Percentiles rank a stretch among this genome's conserved stretches.
Conservation (phyloP, 257 asterid genomes). For the Thymus quinquecostatus region DNA sequence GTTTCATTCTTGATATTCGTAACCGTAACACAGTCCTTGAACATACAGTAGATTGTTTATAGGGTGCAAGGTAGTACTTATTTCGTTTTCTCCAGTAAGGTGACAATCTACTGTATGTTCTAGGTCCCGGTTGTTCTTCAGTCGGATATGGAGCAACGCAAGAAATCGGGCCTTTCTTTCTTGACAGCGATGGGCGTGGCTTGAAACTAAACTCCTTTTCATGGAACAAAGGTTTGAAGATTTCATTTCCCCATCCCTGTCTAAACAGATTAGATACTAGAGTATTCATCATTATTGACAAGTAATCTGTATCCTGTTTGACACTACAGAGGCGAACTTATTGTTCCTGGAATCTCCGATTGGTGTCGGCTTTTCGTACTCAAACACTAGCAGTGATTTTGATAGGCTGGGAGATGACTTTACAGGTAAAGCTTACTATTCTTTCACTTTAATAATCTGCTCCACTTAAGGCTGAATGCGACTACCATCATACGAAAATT, state of each 20-base stretch:
- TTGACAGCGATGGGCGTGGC: constrained; percentile 58
- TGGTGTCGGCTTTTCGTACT: constrained; percentile 92
- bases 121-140: constrained; percentile 98
- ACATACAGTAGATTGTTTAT: neutral
- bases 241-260: constrained; percentile 11
- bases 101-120: constrained; percentile 32
- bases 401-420: constrained; percentile 77
- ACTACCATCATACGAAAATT: constrained; percentile 23
- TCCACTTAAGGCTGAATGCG: constrained; percentile 18
- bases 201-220: constrained; percentile 68
- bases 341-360: constrained; percentile 88
- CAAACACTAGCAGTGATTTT: constrained; percentile 74
- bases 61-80: constrained; percentile 9
- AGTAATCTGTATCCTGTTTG: constrained; percentile 25
- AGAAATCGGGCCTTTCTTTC: constrained; percentile 92
- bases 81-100: constrained; percentile 32
- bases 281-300: neutral
- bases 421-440: constrained; percentile 52
- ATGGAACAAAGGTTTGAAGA: constrained; percentile 77
- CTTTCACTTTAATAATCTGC: constrained; percentile 17
- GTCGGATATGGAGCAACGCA: constrained; percentile 99
- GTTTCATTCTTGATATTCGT: neutral
- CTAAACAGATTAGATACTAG: neutral
- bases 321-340: constrained; percentile 82
- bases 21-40: neutral